These are phyloP conservation scores for Hemisphaericaspora xylofermentans DNA, from an alignment of 1,139 yeast species.

Conservation along the genomic window DNA sequence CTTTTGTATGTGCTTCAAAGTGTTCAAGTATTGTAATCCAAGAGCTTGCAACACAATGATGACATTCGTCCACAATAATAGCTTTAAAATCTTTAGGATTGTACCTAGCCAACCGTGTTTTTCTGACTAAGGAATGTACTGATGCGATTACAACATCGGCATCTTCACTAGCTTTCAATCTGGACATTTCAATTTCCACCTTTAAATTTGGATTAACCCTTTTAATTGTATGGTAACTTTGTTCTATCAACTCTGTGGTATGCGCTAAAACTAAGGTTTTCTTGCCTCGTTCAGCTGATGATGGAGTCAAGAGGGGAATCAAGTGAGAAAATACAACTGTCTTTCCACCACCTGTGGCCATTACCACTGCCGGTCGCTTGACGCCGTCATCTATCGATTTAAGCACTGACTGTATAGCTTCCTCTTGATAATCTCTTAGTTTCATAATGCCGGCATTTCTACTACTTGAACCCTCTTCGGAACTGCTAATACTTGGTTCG, in stretches of 20 bases:
- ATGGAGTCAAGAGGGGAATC: slow-evolving; percentile 48
- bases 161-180: slow-evolving; percentile 31
- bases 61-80: slow-evolving; percentile 88
- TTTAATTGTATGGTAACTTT: slow-evolving; percentile 57
- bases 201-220: slow-evolving; percentile 48
- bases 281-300: slow-evolving; percentile 30
- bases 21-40: slow-evolving; percentile 60
- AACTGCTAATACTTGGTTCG: too few relatives aligned
- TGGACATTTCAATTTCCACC: slow-evolving; percentile 77
- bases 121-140: slow-evolving; percentile 60
- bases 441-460: slow-evolving; percentile 1
- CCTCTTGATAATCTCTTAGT: slow-evolving; percentile 64
- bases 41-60: slow-evolving; percentile 78
- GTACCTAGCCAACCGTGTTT: slow-evolving; percentile 51
- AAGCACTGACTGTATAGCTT: slow-evolving; percentile 62
- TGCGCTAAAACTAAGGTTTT: slow-evolving; percentile 75
- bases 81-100: slow-evolving; percentile 62
- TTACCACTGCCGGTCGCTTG: slow-evolving; percentile 71
- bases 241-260: slow-evolving; percentile 73
- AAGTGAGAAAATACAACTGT: slow-evolving; percentile 79
- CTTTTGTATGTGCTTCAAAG: slow-evolving; percentile 49
- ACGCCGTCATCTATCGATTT: slow-evolving; percentile 47
- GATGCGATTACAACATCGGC: slow-evolving; percentile 78
- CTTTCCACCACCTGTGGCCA: slow-evolving; percentile 96
- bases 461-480: too few relatives aligned